A percentile compares a stretch with the other conserved stretches of the same genome.
These are phyloP conservation scores for Hyphopichia homilentoma DNA, from an alignment of 805 yeast genomes.

Conservation along the genomic window DNA sequence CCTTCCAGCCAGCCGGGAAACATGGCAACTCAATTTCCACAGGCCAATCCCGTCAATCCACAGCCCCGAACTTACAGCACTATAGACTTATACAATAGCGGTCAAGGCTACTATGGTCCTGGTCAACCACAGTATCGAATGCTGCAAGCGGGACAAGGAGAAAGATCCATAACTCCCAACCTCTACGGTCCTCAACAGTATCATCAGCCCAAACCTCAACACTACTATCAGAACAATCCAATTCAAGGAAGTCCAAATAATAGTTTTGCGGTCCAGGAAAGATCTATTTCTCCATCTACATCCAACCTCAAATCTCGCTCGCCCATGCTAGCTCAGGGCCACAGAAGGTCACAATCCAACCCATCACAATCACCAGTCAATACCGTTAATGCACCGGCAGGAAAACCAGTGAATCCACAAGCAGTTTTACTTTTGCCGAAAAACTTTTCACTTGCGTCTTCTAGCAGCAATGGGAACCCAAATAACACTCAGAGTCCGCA, in stretches of 20 bases:
- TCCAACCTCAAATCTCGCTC: constrained; percentile 15
- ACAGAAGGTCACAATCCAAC: constrained; percentile 31
- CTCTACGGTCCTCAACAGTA: constrained; percentile 12
- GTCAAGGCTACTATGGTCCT: too few species aligned
- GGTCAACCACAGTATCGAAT: too few species aligned
- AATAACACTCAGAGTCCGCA: too few species aligned
- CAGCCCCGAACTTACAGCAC: not conserved
- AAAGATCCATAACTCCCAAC: constrained; percentile 10
- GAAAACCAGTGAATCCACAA: constrained; percentile 21
- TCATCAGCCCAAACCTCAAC: constrained; percentile 36
- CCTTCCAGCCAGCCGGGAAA: too few species aligned
- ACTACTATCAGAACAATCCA: constrained; percentile 11
- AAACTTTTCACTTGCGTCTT: constrained; percentile 33
- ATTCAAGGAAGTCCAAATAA: constrained; percentile 1
- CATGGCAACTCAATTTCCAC: not conserved
- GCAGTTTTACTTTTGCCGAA: constrained; percentile 51
- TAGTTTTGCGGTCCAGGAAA: constrained; percentile 14
- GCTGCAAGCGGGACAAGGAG: too few species aligned
- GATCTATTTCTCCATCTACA: constrained; percentile 23
- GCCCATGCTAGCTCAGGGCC: constrained; percentile 13
- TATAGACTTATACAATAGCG: too few species aligned
- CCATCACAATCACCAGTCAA: constrained; percentile 23
- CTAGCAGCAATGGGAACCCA: constrained; percentile 9
- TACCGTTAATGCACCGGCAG: constrained; percentile 1
- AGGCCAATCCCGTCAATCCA: not conserved